phyloP scores from a whole-genome alignment of 352 stramenopile genomes.

The Globisporangium camurandrum region DNA sequence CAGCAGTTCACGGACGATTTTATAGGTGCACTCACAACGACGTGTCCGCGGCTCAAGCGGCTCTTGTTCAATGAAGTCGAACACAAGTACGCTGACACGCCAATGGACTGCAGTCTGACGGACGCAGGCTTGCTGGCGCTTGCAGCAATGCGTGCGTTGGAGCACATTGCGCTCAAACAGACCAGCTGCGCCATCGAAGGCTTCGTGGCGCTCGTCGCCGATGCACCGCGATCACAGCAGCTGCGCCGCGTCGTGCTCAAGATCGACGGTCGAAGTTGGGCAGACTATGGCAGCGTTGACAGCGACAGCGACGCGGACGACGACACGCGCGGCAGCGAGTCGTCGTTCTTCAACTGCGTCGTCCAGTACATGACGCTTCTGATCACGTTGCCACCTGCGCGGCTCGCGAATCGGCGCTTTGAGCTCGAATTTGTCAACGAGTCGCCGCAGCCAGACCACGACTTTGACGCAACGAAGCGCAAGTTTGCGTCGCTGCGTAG shows the following conservation, averaged over 20 bases:
- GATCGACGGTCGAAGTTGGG: no score
- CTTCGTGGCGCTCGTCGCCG: background rate
- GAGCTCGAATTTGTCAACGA: no score
- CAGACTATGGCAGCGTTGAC: no score
- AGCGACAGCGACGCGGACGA: no score
- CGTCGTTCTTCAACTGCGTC: no score
- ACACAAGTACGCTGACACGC: background rate
- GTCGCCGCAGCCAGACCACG: no score
- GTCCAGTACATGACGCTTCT: no score
- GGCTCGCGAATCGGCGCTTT: no score
- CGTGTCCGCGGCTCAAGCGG: slow-evolving; percentile 1
- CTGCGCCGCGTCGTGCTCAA: background rate
- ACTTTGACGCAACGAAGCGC: no score
- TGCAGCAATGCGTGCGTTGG: background rate
- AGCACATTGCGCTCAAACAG: background rate
- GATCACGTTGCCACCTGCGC: no score
- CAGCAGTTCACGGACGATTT: background rate
- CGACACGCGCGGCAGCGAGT: no score
- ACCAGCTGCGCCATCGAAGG: background rate
- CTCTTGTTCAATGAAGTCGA: background rate
- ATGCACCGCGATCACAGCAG: background rate
- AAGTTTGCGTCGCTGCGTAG: no score
- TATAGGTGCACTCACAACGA: background rate
- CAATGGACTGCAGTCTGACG: background rate
- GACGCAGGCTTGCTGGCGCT: background rate